phyloP scores from a whole-genome alignment of 495 filamentous ascomycete genomes.

The Aspergillus nanangensis region DNA sequence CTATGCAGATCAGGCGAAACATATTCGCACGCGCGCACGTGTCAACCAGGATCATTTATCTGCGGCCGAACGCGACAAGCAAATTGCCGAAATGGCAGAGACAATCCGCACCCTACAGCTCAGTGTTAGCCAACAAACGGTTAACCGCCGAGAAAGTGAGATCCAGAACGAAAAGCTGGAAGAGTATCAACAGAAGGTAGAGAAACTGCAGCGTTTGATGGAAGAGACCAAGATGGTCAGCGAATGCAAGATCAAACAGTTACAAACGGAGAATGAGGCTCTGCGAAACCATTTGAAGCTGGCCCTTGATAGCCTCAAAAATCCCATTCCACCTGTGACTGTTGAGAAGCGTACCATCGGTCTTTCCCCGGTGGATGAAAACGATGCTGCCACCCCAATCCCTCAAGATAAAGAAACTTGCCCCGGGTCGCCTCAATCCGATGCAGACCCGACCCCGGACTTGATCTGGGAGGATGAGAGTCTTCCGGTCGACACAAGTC shows the following conservation, averaged over 20 bases:
- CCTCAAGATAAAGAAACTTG: conserved; percentile 37
- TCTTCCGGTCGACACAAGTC: conserved; percentile 15
- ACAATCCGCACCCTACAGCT: conserved; percentile 83
- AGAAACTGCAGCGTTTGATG: conserved; percentile 86
- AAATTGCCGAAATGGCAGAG: conserved; percentile 90
- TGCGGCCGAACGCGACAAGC: conserved; percentile 82
- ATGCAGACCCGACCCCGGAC: conserved; percentile 28
- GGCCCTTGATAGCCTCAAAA: conserved; percentile 79
- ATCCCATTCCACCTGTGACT: conserved; percentile 63
- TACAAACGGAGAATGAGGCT: conserved; percentile 87
- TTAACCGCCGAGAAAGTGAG: conserved; percentile 45
- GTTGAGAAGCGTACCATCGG: conserved; percentile 33
- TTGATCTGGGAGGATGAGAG: conserved; percentile 37
- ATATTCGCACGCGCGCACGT: conserved; percentile 92
- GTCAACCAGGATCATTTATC: conserved; percentile 91
- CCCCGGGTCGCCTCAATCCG: conserved; percentile 24
- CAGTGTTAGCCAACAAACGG: conserved; percentile 53
- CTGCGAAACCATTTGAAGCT: conserved; percentile 80
- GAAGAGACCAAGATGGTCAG: conserved; percentile 83
- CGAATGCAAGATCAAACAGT: conserved; percentile 83
- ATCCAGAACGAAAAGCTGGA: conserved; percentile 71
- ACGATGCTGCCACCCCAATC: conserved; percentile 29
- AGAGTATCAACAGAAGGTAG: conserved; percentile 84
- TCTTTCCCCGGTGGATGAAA: conserved; percentile 33
- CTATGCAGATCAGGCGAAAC: conserved; percentile 97